phyloP scores from a whole-genome alignment of 257 asterid genomes.

The Nyctanthes arbortristis region DNA sequence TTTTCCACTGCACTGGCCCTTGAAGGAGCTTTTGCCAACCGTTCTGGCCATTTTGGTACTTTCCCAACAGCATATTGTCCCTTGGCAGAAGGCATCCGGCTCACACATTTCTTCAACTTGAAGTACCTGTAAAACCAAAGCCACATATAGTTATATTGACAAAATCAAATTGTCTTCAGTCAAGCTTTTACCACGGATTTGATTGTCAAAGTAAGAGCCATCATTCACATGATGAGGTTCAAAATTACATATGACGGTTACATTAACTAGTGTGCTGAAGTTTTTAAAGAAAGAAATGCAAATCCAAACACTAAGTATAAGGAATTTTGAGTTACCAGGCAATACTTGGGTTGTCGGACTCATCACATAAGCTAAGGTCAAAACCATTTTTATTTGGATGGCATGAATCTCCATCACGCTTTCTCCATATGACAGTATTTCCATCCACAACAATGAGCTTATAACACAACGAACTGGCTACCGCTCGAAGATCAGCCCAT shows the following conservation, averaged over 20 bases:
- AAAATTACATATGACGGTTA: constrained; percentile 1
- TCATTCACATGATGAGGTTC: constrained; percentile 2
- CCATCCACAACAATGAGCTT: constrained; percentile 93
- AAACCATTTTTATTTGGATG: constrained; percentile 76
- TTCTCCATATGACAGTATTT: constrained; percentile 95
- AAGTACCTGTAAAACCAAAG: constrained; percentile 67
- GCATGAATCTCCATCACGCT: constrained; percentile 74
- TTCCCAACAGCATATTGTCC: constrained; percentile 75
- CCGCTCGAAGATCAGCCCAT: constrained; percentile 97
- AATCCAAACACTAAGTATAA: neutral
- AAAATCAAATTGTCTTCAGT: constrained; percentile 3
- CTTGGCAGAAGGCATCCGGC: constrained; percentile 57
- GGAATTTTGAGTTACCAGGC: constrained; percentile 58
- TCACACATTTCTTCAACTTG: constrained; percentile 83
- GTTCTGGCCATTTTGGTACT: constrained; percentile 85
- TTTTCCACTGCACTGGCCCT: constrained; percentile 62
- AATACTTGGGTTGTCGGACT: constrained; percentile 73
- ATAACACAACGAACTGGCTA: constrained; percentile 80
- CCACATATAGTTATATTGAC: constrained; percentile 13
- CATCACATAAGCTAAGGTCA: constrained; percentile 68
- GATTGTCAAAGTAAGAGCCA: neutral
- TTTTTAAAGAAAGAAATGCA: constrained; percentile 8
- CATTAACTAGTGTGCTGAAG: neutral
- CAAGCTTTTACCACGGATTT: constrained; percentile 15
- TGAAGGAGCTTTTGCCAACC: constrained; percentile 70